Evolutionary conservation across 2,329 filamentous ascomycete species (phyloP), one percentile per base, ranked within the genome.

Genomic region (Chaetomium sp.): DNA sequence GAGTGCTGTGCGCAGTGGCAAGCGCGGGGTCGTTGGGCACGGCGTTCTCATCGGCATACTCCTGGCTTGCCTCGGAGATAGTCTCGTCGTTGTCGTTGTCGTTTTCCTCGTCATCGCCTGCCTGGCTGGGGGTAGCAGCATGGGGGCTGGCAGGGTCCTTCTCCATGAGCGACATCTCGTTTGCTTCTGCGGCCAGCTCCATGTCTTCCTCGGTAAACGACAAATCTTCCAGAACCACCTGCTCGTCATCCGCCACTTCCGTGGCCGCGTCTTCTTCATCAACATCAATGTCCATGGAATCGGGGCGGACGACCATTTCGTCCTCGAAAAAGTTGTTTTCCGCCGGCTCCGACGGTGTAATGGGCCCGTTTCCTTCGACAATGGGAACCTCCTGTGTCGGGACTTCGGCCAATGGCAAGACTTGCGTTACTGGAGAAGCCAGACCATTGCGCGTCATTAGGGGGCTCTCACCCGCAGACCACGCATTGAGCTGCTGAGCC

Each of bases 21-120:
- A 81, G 69, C 27, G 71, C 71, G 14, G 78, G 77, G 56, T 84
- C 79, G 19, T 81, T 74, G 3, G 79, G 82, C 8, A 81, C 69
- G 35, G 76, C 74, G 66, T 87, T 87, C 66, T 88, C 85, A 62
- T 88, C 83, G 2, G 78, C 83, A 63, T 86, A 86, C 60, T 85
- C 80, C 60, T 87, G 79, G 63, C 82, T 86, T 1, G 79, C 78
- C 58, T 85, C 81, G 0, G 84, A 86, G 3, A 77, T 67, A 0
- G 75, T 71, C 43, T 80, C 76, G 12, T 81, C 77, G 49, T 74
- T 69, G n/a, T 52, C 19, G 19, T 27, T 27, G 19, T 27, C 19
- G 19, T 27, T 27, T 27, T 27, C 19, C 19, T 27, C 19, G 19
- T 27, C 19, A 27, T 27, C 19, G 3, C 19, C 19, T 27, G 2